Evolutionary conservation across 139 green algal genomes (phyloP), one percentile per base, ranked within the genome.

Genomic region (Chlorella sp.): DNA sequence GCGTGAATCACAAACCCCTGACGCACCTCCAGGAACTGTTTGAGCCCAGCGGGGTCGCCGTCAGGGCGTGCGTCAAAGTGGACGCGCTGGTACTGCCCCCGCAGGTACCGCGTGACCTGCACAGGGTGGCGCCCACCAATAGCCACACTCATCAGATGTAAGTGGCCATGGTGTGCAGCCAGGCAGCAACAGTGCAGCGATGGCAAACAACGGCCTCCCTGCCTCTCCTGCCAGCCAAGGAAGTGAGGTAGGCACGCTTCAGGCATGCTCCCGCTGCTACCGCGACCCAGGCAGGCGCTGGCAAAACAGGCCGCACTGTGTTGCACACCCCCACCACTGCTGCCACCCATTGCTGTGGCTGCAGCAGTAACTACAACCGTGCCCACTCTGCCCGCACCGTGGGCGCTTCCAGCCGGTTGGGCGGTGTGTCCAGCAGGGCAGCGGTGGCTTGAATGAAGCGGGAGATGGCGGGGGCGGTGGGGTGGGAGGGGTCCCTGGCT

Each of bases 11-110:
- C n/a, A n/a, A n/a, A n/a, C 30, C 5, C 53, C 18, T 11, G 40
- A 26, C 39, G 1, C 28, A 64, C 84, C 66, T 80, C 84, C 28
- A 81, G 14, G 39, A 88, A 88, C 30, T 81, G 28, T 30, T 81
- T 64, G 9, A 81, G 40, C 1, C 84, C 84, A 11, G 64, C 66
- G 4, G 84, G 66, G 84, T 88, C 84, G 66, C 84, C 84, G 48
- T 64, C 84, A 19, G 84, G 84, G 3, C 84, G 39, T 0, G 66
- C 84, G 37, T 88, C 84, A 88, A 81, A 88, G 68, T 88, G 84
- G 39, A 48, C 4, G 12, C 83, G 83, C 61, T 87, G 83, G 83
- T 87, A 87, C 83, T 87, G 61, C 36, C 83, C 83, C 19, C 61
- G 36, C 18, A 21, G 36, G 61, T 87, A 87, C 2, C 83, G 83